phyloP scores from a whole-genome alignment of 2,329 filamentous ascomycete genomes.

The Colletotrichum musicola region DNA sequence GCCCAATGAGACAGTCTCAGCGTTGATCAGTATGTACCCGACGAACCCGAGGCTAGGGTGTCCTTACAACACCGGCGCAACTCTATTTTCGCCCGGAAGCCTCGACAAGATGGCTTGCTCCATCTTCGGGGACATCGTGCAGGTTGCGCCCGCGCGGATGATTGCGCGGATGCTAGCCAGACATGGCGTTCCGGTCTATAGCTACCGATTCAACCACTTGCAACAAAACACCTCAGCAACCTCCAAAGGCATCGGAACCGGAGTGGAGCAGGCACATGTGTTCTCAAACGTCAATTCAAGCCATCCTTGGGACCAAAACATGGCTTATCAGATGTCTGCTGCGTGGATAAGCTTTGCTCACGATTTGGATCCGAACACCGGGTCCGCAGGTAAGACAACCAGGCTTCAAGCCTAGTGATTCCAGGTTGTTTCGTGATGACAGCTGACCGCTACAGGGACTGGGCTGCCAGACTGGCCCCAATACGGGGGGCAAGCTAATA shows the following conservation, averaged over 20 bases:
- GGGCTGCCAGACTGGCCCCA: conserved; percentile 53
- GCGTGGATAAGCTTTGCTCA: conserved; percentile 66
- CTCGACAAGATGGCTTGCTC: conserved; percentile 20
- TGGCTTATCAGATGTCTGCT: conserved; percentile 61
- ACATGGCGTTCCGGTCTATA: conserved; percentile 64
- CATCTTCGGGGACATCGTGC: neutral
- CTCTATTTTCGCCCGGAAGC: neutral
- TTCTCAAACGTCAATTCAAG: conserved; percentile 54
- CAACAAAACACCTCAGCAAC: conserved; percentile 55
- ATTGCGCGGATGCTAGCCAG: conserved; percentile 67
- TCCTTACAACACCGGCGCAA: conserved; percentile 1
- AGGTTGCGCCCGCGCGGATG: conserved; percentile 54
- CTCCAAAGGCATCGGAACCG: conserved; percentile 62
- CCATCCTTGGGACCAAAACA: conserved; percentile 47
- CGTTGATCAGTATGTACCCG: conserved; percentile 1
- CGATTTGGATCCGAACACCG: conserved; percentile 57
- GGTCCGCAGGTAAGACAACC: neutral
- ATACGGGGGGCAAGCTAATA: conserved; percentile 57
- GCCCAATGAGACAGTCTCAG: conserved; percentile 63
- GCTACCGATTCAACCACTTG: conserved; percentile 59
- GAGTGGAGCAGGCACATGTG: conserved; percentile 55
- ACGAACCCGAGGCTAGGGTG: conserved; percentile 1
- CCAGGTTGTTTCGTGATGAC: neutral
- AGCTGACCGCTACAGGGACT: neutral
- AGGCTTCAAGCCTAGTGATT: too few species aligned